Conservation (phyloP, 2,329 filamentous ascomycete species). For the Penicillium sp. region DNA sequence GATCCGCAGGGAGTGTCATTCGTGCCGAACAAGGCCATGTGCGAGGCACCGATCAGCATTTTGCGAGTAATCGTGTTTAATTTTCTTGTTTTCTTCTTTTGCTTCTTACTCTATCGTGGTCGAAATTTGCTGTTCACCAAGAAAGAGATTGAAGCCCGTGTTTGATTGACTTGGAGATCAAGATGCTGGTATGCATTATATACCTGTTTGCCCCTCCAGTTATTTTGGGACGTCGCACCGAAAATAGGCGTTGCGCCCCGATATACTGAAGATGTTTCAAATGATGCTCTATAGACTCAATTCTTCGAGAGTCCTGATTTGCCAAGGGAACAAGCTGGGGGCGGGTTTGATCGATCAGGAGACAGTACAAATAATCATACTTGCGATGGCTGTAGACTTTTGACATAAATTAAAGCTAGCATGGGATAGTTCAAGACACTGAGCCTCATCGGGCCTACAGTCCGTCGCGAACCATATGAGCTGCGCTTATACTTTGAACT, state of each 20-base stretch:
- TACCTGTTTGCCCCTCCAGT: not conserved
- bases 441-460: not conserved
- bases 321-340: not conserved
- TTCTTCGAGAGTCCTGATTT: not conserved
- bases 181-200: not conserved
- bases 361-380: not conserved
- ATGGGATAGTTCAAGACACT: not conserved
- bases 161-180: not conserved
- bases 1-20: not conserved
- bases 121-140: not conserved
- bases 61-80: not conserved
- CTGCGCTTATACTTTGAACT: not conserved
- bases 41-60: constrained; percentile 4
- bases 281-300: not conserved
- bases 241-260: not conserved
- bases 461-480: not conserved
- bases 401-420: not conserved
- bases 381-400: not conserved
- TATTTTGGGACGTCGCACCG: not conserved
- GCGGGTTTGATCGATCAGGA: not conserved
- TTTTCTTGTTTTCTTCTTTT: not conserved
- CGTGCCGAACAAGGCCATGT: not conserved
- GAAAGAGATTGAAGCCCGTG: not conserved
- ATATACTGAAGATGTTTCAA: not conserved
- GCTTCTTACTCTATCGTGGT: not conserved